Evolutionary conservation across 352 stramenopile species (phyloP), one percentile per base, ranked within the genome.

Genomic region (Hyaloperonospora brassicae): DNA sequence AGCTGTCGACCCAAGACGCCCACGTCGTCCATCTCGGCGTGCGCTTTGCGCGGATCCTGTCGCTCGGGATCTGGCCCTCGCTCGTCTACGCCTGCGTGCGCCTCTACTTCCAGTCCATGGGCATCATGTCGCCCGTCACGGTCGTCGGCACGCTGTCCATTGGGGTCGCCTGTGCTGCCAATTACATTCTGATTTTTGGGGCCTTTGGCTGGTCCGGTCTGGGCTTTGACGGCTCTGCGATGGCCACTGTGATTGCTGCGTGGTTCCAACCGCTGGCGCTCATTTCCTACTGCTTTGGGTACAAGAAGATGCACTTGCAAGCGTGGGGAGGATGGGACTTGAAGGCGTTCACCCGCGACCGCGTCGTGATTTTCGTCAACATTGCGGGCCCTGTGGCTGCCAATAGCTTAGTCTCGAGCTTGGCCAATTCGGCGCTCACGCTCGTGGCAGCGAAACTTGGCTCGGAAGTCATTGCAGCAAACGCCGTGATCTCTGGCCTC

Each of bases 61-160:
- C 76, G 50, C 78, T 89, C n/a, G 83, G 77, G 21, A 76, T 89
- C 49, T 89, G 76, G 65, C 81, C 81, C 0, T 79, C 73, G n/a
- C 65, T 92, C 13, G 58, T 77, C 10, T 92, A 92, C 63, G 81
- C 75, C 3, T 92, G 81, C 53, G 62, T 89, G 47, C 74, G 82
- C 0, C 68, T 86, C 10, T 93, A 93, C 67, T 89, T 93, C 61
- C 82, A 93, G 56, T 82, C 78, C 0, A 88, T 93, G 73, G 76
- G 77, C 14, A 86, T 88, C 63, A 84, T 88, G 65, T 68, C 71
- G 2, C 76, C 81, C 10, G 86, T 83, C 3, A 91, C 79, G 2
- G 57, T 87, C 14, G 79, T 89, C 9, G 81, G 81, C 9, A 67
- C 73, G 14, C 46, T 85, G 11, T 88, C 81, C 22, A 87, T 92